A percentile compares a stretch with the other conserved stretches of the same genome.
Evolutionary conservation across 2,329 filamentous ascomycete species (phyloP).

Genomic region (Claviceps sp.): DNA sequence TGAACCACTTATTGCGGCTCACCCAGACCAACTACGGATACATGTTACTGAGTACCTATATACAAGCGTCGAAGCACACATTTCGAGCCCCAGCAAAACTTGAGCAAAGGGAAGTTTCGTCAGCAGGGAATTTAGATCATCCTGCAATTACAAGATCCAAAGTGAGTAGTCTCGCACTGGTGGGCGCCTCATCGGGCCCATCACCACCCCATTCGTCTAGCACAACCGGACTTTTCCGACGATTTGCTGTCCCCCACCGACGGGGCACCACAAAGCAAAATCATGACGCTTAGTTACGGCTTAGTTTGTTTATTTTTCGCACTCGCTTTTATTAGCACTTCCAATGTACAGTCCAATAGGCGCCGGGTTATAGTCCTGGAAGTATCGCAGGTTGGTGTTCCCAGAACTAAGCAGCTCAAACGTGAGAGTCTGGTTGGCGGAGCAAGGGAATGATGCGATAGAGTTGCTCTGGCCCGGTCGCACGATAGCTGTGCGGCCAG

Average conservation of each 20-base stretch:
- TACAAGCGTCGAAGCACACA: background rate
- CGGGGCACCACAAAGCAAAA: background rate
- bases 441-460: constrained; percentile 40
- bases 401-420: constrained; percentile 36
- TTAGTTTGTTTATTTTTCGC: background rate
- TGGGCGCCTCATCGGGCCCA: background rate
- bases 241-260: background rate
- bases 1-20: too few species aligned
- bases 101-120: too few species aligned
- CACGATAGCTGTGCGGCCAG: constrained; percentile 30
- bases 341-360: constrained; percentile 28
- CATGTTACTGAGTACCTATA: too few species aligned
- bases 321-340: constrained; percentile 13
- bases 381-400: constrained; percentile 41
- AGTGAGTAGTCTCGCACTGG: background rate
- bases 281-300: background rate
- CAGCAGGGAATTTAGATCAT: background rate
- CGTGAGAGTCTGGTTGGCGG: constrained; percentile 35
- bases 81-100: too few species aligned
- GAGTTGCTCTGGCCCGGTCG: constrained; percentile 40
- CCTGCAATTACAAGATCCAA: background rate
- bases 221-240: background rate
- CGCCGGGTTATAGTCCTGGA: constrained; percentile 47
- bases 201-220: background rate
- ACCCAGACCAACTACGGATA: too few species aligned